Evolutionary conservation across 768 basidiomycete species (phyloP).

Genomic region (Epithele typhae): DNA sequence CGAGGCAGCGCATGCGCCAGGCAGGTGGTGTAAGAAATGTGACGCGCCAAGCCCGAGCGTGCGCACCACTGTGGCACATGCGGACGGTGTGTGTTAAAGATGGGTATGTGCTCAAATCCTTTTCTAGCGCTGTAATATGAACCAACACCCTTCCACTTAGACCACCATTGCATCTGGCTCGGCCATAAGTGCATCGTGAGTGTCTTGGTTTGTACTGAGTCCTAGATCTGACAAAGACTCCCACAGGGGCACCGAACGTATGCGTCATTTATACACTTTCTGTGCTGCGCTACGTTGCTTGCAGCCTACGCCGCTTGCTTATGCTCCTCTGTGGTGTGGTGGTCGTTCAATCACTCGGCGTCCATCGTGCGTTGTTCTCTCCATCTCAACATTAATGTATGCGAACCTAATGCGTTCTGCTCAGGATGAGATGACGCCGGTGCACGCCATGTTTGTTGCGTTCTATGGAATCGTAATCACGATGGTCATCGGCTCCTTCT

Average conservation of each 20-base stretch:
- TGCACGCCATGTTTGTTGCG: conserved; percentile 68
- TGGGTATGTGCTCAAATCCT: conserved; percentile 45
- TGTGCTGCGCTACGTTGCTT: conserved; percentile 58
- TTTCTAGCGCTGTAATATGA: no score
- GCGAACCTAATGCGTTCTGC: background rate
- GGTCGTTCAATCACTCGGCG: conserved; percentile 62
- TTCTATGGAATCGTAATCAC: conserved; percentile 55
- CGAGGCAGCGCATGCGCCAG: conserved; percentile 44
- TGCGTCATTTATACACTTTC: conserved; percentile 78
- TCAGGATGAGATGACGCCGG: conserved; percentile 62
- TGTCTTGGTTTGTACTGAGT: background rate
- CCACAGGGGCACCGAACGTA: conserved; percentile 78
- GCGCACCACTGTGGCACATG: conserved; percentile 71
- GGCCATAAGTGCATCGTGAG: conserved; percentile 73
- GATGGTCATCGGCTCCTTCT: conserved; percentile 72
- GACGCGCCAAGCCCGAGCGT: conserved; percentile 79
- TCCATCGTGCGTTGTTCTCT: conserved; percentile 45
- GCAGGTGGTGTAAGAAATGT: conserved; percentile 76
- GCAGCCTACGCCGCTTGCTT: conserved; percentile 56
- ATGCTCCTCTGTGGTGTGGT: conserved; percentile 50
- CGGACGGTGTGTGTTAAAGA: conserved; percentile 76
- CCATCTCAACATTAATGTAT: background rate
- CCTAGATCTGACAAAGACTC: background rate
- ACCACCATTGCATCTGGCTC: conserved; percentile 87
- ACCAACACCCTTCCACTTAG: conserved; percentile 31